Percentiles rank a stretch among this genome's conserved stretches.
Conservation (phyloP, 148 eudicot genomes). For the Vaccinium vitisidaea region DNA sequence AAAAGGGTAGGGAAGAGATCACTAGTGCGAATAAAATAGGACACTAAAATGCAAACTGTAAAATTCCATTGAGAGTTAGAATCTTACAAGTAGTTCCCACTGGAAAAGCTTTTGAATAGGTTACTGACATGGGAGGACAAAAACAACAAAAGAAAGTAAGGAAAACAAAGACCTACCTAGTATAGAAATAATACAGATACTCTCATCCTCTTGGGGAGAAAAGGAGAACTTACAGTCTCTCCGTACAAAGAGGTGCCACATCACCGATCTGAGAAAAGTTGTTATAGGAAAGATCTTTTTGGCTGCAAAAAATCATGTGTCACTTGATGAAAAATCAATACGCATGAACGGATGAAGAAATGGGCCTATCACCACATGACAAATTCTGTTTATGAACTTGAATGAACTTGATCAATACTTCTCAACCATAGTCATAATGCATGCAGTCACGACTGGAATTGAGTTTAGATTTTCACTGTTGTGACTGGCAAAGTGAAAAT, state of each 20-base stretch:
- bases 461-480: background rate
- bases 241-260: slow-evolving; percentile 34
- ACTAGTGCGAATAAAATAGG: background rate
- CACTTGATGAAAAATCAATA: background rate
- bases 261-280: slow-evolving; percentile 31
- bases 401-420: too few relatives aligned
- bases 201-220: background rate
- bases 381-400: background rate
- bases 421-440: background rate
- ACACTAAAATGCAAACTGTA: background rate
- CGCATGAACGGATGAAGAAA: background rate
- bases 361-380: background rate
- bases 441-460: background rate
- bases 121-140: slow-evolving; percentile 33
- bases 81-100: slow-evolving; percentile 37
- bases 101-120: slow-evolving; percentile 48
- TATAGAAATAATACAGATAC: background rate
- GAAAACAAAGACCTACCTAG: background rate
- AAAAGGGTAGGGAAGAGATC: background rate
- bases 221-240: slow-evolving; percentile 33
- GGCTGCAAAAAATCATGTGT: slow-evolving; percentile 26
- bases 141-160: background rate
- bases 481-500: background rate
- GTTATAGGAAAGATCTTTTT: slow-evolving; percentile 62
- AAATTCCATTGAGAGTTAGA: background rate